A percentile compares a stretch with the other conserved stretches of the same genome.
These are phyloP conservation scores for Trypanosoma scelopori DNA, from an alignment of 208 protist species.

Conservation along the genomic window DNA sequence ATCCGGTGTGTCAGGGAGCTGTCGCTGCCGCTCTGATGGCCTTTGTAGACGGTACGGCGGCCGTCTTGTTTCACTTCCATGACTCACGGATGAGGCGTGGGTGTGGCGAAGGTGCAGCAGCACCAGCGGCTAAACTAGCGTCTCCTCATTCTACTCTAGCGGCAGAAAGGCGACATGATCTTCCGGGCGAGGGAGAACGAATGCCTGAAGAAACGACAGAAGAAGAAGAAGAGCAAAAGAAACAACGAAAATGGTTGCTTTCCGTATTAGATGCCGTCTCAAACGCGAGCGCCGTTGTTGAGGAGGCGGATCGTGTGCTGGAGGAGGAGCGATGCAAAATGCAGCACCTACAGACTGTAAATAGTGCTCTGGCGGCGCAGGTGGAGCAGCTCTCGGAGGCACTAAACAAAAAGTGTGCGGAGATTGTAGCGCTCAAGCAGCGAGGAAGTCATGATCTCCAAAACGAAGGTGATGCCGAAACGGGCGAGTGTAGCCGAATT, in stretches of 20 bases:
- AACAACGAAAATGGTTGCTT: background rate
- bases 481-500: background rate
- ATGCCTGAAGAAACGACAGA: background rate
- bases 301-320: conserved; percentile 10
- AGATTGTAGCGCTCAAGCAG: conserved; percentile 15
- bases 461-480: background rate
- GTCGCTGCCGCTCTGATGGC: background rate
- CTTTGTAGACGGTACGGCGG: conserved; percentile 14
- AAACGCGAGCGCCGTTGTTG: conserved; percentile 1
- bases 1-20: conserved; percentile 1
- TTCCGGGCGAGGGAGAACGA: background rate
- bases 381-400: conserved; percentile 14
- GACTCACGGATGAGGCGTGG: background rate
- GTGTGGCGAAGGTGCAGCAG: background rate
- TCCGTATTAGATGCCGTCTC: background rate
- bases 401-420: conserved; percentile 16
- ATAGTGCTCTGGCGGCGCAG: background rate
- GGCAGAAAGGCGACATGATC: background rate
- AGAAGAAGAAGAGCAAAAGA: conserved; percentile 1
- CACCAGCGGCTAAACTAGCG: background rate
- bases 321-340: conserved; percentile 5
- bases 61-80: conserved; percentile 23
- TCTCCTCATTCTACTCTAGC: background rate
- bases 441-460: background rate
- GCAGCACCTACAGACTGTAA: background rate